Base-by-base conservation (phyloP, 441 rosid genomes). In the Populus trichocarpa region DNA sequence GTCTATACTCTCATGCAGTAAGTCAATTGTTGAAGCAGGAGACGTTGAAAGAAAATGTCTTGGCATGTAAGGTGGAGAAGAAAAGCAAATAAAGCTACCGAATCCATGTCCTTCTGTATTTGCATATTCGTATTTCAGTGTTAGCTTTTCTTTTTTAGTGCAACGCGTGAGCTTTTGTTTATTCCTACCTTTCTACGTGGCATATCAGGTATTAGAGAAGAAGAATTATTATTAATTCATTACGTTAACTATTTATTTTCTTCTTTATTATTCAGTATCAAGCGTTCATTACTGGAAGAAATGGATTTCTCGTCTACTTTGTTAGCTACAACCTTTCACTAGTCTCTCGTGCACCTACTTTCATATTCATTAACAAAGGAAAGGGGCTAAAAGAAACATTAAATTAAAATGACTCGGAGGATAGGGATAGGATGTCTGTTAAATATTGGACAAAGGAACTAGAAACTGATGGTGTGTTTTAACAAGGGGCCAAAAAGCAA, bases 71-170 rank as follows among this genome's bases (percentile, higher is more conserved):
- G 75, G 70, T 14, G 63, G 59, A 63, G 63, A 67, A 70, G 73
- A 26, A 72, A 78, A 72, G 81, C 38, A 46, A 61, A 59, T 46
- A 81, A 75, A 73, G 78, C 65, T 70, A 70, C 75, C 53, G 67
- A 23, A 9, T 67, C 70, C 69, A 74, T 73, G 65, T 77, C 80
- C 67, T 53, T 23, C 23, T 57, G 36, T 23, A 42, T 33, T 35
- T 73, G 71, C 77, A 79, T 73, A 83, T 77, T 76, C 72, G 13
- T 9, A 68, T 79, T 36, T 69, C 30, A 14, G 77, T n/a, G 73
- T 64, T 22, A 38, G 4, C 72, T 61, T 67, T 81, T 42, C 71
- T 78, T 75, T 66, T 57, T n/a, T 12, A 42, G 66, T 22, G n/a
- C 66, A 57, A 20, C n/a, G 63, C 2, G 23, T 18, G 63, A 57